These are phyloP conservation scores for Ascocoryne sarcoides DNA, from an alignment of 2,329 filamentous ascomycete species.

Conservation along the genomic window DNA sequence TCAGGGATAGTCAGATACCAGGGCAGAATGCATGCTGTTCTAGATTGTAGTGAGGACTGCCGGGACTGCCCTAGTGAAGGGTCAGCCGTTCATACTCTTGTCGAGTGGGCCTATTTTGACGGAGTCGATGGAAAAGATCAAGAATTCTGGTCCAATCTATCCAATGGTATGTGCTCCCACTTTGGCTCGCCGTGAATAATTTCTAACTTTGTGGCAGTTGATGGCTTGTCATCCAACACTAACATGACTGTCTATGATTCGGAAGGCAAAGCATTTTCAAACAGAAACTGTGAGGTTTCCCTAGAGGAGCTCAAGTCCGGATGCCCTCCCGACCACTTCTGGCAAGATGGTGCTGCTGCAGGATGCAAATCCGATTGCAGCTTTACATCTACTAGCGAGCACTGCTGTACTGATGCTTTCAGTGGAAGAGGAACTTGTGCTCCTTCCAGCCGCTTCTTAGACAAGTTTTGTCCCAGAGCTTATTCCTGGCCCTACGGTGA, in stretches of 20 bases:
- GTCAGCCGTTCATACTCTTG: too few species aligned
- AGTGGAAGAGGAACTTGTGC: neutral
- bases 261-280: neutral
- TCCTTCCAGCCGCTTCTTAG: conserved; percentile 2
- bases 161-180: too few species aligned
- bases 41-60: too few species aligned
- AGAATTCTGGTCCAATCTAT: too few species aligned
- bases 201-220: too few species aligned
- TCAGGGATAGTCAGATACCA: too few species aligned
- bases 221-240: too few species aligned
- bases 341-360: neutral
- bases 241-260: neutral
- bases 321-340: neutral
- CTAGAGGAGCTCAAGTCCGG: neutral
- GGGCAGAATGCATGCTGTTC: too few species aligned
- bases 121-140: too few species aligned
- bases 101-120: too few species aligned
- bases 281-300: neutral
- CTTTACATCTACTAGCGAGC: neutral
- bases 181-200: too few species aligned
- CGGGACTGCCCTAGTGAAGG: too few species aligned
- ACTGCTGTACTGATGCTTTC: conserved; percentile 4
- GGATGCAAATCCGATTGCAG: conserved; percentile 6
- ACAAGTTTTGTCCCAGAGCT: neutral
- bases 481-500: conserved; percentile 1